These are phyloP conservation scores for Tricholoma furcatifolium DNA, from an alignment of 768 basidiomycete species.

Conservation along the genomic window DNA sequence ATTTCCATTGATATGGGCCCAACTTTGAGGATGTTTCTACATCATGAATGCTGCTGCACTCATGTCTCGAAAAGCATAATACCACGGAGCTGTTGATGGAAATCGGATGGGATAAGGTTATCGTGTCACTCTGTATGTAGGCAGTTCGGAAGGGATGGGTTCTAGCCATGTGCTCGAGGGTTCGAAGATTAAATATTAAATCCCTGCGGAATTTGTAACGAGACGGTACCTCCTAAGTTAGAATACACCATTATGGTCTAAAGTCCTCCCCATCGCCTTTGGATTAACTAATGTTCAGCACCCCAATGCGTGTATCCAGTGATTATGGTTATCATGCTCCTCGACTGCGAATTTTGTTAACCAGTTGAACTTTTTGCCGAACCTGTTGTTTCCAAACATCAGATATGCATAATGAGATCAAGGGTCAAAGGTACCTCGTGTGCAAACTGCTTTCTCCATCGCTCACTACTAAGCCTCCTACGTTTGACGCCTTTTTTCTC, in stretches of 20 bases:
- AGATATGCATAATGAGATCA: constrained; percentile 9
- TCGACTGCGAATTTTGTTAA: constrained; percentile 73
- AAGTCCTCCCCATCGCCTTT: not conserved
- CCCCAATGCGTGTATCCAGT: not conserved
- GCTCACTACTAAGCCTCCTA: constrained; percentile 67
- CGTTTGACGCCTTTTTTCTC: constrained; percentile 84
- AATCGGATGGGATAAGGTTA: not conserved
- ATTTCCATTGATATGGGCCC: too few relatives aligned
- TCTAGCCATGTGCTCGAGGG: not conserved
- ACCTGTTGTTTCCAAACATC: constrained; percentile 48
- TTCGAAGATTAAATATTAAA: not conserved
- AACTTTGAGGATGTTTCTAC: too few relatives aligned
- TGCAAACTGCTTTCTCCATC: constrained; percentile 80
- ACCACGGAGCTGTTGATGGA: constrained; percentile 5
- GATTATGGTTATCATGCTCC: constrained; percentile 47
- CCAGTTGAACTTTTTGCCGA: constrained; percentile 78
- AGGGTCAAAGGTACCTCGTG: constrained; percentile 55
- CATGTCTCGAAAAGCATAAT: too few relatives aligned
- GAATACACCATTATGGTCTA: not conserved
- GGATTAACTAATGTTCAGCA: not conserved
- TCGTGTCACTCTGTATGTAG: not conserved
- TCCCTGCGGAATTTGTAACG: not conserved
- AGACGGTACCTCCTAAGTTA: not conserved
- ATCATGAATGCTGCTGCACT: too few relatives aligned
- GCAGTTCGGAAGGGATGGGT: not conserved